A percentile compares a stretch with the other conserved stretches of the same genome.
phyloP scores from a whole-genome alignment of 331 rosid genomes.

The Saraca asoca region DNA sequence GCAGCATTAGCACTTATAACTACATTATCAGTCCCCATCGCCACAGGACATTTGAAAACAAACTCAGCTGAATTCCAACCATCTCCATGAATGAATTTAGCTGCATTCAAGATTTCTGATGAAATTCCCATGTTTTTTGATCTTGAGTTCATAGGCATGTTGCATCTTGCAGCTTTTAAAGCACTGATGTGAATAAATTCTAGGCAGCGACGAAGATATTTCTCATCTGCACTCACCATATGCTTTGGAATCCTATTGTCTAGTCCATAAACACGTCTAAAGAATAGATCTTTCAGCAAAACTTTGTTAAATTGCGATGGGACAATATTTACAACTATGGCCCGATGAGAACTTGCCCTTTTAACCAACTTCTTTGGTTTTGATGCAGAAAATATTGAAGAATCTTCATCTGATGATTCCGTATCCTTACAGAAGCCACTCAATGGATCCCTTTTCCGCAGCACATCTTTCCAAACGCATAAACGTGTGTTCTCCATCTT shows the following conservation, averaged over 20 bases:
- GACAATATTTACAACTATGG: conserved; percentile 55
- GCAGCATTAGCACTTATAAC: conserved; percentile 45
- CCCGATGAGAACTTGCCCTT: conserved; percentile 46
- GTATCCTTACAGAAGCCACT: conserved; percentile 40
- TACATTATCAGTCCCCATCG: conserved; percentile 41
- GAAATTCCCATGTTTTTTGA: conserved; percentile 38
- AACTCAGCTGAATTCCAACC: conserved; percentile 42
- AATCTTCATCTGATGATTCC: conserved; percentile 48
- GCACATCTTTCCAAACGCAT: conserved; percentile 43
- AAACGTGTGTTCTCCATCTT: conserved; percentile 59
- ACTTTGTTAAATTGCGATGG: conserved; percentile 53
- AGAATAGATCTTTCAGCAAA: conserved; percentile 44
- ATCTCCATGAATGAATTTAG: conserved; percentile 29
- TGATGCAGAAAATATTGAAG: conserved; percentile 44
- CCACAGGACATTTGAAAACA: conserved; percentile 58
- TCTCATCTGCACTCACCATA: conserved; percentile 80
- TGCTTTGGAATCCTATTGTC: conserved; percentile 74
- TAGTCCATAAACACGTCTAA: conserved; percentile 44
- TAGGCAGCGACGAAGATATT: conserved; percentile 58
- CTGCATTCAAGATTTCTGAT: conserved; percentile 31
- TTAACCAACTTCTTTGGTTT: conserved; percentile 56
- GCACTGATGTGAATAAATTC: conserved; percentile 53
- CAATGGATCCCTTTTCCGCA: conserved; percentile 44
- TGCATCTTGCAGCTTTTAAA: conserved; percentile 44
- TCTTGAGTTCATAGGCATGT: conserved; percentile 33